Base-by-base conservation (phyloP, 352 stramenopile species). In the Globisporangium perplexum region DNA sequence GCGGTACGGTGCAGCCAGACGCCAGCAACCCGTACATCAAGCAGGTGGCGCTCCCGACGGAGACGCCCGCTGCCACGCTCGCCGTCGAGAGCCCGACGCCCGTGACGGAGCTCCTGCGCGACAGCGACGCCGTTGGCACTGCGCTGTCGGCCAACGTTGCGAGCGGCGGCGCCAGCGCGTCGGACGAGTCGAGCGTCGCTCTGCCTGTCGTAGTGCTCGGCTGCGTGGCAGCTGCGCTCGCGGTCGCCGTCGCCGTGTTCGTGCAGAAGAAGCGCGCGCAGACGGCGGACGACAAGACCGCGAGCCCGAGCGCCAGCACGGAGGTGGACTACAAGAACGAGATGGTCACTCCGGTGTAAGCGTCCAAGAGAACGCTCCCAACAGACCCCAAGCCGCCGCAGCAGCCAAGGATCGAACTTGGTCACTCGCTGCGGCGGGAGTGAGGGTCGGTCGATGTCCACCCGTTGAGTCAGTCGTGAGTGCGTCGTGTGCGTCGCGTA, bases 281-380 rank as follows among this genome's bases (percentile, higher is more conserved):
- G 45, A 33, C 30, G 18, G 15, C 28, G 6, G 15, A 11, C 7
- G 35, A 22, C 45, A 50, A 44, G 18, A 49, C 56, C 7, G 33
- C 33, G 33, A 47, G 41, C 20, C 50, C 56, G 30, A 57, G 30
- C 22, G 26, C 11, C 22, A 47, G 38, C 22, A 39, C 24, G 17
- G 46, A 62, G 14, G 48, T 62, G 11, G 48, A 57, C 41, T 62
- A 62, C 56, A 62, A 62, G 31, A 62, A 62, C 49, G 48, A 62
- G 18, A 62, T 62, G 56, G 48, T 62, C 22, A 62, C 56, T 2
- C 56, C 56, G 2, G 56, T 62, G 28, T 62, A 62, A 47, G 23
- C 20, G 20, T 28, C 24, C 42, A n/a, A 14, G 12, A 26, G 3
- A 2, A 44, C n/a, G 38, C 23, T 23, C 23, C 38, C 23, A 44